Base-by-base conservation (phyloP, 257 asterid genomes). In the Petunia axillaris region DNA sequence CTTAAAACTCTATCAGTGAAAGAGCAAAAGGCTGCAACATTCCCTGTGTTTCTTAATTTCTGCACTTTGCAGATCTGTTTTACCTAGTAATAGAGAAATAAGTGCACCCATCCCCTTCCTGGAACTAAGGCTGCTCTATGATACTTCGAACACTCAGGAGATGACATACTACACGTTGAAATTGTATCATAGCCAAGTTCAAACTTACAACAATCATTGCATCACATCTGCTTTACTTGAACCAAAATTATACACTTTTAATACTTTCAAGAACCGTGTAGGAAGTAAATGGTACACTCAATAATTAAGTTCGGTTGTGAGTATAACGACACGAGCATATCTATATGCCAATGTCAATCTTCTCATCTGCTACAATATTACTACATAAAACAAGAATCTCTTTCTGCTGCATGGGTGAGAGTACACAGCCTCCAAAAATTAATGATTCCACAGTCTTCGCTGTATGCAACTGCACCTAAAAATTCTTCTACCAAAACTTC, bases 161-260 rank as follows among this genome's bases (percentile, higher is more conserved):
- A 25, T 25, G 0, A 25, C 25, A 25, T 25, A 25, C 25, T 25
- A 25, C 25, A 25, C 25, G 25, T 25, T 25, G 25, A 25, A 25
- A 25, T 25, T 25, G 25, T 25, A 25, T 25, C 40, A 71, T 25
- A 71, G 9, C 77, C 38, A 25, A 48, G 41, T 64, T 35, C 35
- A 71, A 35, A 11, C 6, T 71, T 71, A 15, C 60, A 11, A 25
- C 35, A 71, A 48, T 25, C 43, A 25, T 25, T 46, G 43, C 59
- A 48, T 70, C 5, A 41, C 60, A 37, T 68, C 76, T 5, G 25
- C 77, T 71, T 71, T 59, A 48, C 77, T 71, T 70, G 77, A 48
- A 71, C 43, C 59, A 46, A 25, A 25, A 71, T 71, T 48, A 10
- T 48, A 71, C 25, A 48, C 40, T 25, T 10, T 5, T 8, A 48